Conservation (phyloP, 2,329 filamentous ascomycete species). For the Juglanconis juglandina region DNA sequence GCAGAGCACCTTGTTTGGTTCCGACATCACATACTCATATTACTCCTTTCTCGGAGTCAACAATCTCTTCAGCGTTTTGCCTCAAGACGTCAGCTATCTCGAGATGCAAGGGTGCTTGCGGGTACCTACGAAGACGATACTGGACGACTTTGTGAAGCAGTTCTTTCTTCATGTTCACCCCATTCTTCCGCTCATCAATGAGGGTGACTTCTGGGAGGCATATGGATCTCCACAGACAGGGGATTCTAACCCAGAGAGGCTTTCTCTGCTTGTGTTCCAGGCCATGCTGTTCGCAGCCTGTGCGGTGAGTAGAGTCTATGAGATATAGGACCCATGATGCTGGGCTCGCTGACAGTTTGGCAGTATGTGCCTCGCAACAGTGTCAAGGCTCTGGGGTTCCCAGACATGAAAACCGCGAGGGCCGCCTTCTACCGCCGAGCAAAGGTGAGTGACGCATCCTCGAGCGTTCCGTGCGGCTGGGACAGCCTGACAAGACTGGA, state of each 20-base stretch:
- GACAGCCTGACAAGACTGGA: background rate
- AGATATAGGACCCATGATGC: background rate
- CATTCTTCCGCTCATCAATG: conserved; percentile 40
- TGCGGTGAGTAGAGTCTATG: conserved; percentile 27
- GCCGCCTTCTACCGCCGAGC: conserved; percentile 42
- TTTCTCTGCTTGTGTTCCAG: conserved; percentile 44
- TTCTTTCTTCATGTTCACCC: conserved; percentile 48
- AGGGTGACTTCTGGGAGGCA: conserved; percentile 48
- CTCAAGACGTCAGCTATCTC: conserved; percentile 45
- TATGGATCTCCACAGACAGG: conserved; percentile 29
- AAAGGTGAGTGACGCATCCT: conserved; percentile 28
- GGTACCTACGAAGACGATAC: conserved; percentile 37
- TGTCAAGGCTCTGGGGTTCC: conserved; percentile 40
- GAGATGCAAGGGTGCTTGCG: conserved; percentile 44
- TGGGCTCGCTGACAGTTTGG: background rate
- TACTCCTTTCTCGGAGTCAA: conserved; percentile 40
- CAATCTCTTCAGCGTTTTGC: conserved; percentile 36
- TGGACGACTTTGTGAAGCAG: conserved; percentile 47
- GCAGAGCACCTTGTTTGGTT: conserved; percentile 25
- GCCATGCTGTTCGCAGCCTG: conserved; percentile 44
- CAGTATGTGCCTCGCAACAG: conserved; percentile 37
- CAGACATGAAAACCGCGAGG: conserved; percentile 40
- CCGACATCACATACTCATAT: conserved; percentile 39
- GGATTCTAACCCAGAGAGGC: conserved; percentile 23
- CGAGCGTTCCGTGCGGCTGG: background rate